A percentile compares a stretch with the other conserved stretches of the same genome.
Conservation (phyloP, 306 rosid species). For the Delonix regia region DNA sequence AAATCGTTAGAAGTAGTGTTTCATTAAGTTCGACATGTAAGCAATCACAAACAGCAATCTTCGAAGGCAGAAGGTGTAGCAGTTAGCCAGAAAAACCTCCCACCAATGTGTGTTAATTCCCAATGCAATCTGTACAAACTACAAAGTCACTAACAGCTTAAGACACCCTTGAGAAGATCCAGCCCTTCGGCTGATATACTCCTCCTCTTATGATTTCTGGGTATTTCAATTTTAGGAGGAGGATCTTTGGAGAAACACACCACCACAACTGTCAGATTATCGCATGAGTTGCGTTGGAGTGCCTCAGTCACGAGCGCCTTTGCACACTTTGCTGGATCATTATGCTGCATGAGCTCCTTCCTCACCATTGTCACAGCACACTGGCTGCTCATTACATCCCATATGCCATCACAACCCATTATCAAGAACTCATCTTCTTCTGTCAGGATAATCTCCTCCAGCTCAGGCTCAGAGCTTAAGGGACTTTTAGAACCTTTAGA, state of each 20-base stretch:
- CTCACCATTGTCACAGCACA: constrained; percentile 81
- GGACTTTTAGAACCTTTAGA: constrained; percentile 64
- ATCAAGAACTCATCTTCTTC: constrained; percentile 76
- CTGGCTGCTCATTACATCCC: constrained; percentile 87
- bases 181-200: constrained; percentile 78
- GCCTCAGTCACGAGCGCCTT: constrained; percentile 64
- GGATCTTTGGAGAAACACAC: constrained; percentile 68
- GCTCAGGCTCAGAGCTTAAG: constrained; percentile 65
- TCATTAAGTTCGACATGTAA: constrained; percentile 25
- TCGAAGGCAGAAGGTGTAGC: constrained; percentile 9
- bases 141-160: constrained; percentile 31
- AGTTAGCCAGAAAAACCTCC: constrained; percentile 46
- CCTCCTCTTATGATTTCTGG: constrained; percentile 64
- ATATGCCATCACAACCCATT: constrained; percentile 73
- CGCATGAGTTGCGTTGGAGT: constrained; percentile 67
- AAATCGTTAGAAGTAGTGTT: constrained; percentile 9
- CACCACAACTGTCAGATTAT: constrained; percentile 65
- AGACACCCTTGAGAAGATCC: constrained; percentile 73
- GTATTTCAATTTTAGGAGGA: constrained; percentile 62
- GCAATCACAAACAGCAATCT: constrained; percentile 33
- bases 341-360: constrained; percentile 65
- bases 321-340: constrained; percentile 58
- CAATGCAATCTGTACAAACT: constrained; percentile 39
- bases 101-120: constrained; percentile 21
- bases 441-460: constrained; percentile 52